These are phyloP conservation scores for Colletotrichum noveboracense DNA, from an alignment of 2,329 filamentous ascomycete genomes.

Conservation along the genomic window DNA sequence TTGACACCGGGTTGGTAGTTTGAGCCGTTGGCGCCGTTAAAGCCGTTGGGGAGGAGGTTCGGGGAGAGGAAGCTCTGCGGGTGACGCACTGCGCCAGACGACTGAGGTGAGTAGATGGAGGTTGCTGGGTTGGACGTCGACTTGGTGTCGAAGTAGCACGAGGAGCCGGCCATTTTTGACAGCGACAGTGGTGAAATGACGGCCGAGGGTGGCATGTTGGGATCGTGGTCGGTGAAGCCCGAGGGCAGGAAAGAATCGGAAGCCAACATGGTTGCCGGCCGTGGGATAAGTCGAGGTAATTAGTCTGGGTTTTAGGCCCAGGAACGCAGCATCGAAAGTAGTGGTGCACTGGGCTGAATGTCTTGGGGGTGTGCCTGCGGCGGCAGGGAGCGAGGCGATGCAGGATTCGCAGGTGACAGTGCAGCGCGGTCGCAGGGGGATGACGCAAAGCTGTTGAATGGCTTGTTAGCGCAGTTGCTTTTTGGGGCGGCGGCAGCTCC, in stretches of 20 bases:
- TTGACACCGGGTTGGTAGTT: not conserved
- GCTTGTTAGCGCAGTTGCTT: slow-evolving; percentile 12
- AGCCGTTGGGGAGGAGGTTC: slow-evolving; percentile 11
- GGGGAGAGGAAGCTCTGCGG: slow-evolving; percentile 28
- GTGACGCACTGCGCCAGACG: slow-evolving; percentile 25
- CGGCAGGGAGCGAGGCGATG: slow-evolving; percentile 3
- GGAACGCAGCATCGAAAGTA: slow-evolving; percentile 3
- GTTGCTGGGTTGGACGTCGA: slow-evolving; percentile 21
- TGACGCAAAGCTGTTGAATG: slow-evolving; percentile 19
- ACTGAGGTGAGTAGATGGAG: slow-evolving; percentile 26
- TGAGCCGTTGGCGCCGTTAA: not conserved
- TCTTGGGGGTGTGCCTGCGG: not conserved
- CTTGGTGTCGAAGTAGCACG: slow-evolving; percentile 41
- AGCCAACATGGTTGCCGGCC: slow-evolving; percentile 44
- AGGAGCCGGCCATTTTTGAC: slow-evolving; percentile 31
- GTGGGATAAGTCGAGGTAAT: not conserved
- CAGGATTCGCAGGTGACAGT: not conserved
- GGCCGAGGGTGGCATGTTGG: slow-evolving; percentile 33
- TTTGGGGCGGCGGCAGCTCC: not conserved
- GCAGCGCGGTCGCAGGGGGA: slow-evolving; percentile 1
- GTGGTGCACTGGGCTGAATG: not conserved
- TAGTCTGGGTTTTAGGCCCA: not conserved
- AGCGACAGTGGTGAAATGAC: slow-evolving; percentile 45
- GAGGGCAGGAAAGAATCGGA: slow-evolving; percentile 49
- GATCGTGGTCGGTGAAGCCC: slow-evolving; percentile 39